These are phyloP conservation scores for Erythrobasidium hasegawianum DNA, from an alignment of 1,284 basidiomycete species.

Conservation along the genomic window DNA sequence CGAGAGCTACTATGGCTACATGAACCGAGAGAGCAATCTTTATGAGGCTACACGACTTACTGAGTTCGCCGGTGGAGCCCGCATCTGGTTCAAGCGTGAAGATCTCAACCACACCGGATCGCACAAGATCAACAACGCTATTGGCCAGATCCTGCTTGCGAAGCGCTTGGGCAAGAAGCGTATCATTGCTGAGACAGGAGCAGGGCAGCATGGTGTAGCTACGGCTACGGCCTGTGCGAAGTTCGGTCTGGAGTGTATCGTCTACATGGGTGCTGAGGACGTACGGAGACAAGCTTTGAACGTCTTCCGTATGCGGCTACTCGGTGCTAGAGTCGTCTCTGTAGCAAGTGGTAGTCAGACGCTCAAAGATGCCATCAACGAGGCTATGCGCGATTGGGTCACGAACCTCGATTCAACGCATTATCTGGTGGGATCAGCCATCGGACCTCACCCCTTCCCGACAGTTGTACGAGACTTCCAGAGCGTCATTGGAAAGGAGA, in stretches of 20 bases:
- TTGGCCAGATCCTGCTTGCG: slow-evolving; percentile 91
- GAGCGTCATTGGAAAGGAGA: slow-evolving; percentile 89
- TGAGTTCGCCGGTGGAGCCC: slow-evolving; percentile 75
- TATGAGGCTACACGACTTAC: slow-evolving; percentile 73
- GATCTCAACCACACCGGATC: slow-evolving; percentile 93
- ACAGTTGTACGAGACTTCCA: slow-evolving; percentile 99
- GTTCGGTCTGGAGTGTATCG: slow-evolving; percentile 89
- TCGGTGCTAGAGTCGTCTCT: slow-evolving; percentile 88
- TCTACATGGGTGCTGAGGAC: slow-evolving; percentile 99
- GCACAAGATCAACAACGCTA: slow-evolving; percentile 94
- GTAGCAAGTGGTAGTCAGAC: slow-evolving; percentile 93
- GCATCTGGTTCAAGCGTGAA: slow-evolving; percentile 97
- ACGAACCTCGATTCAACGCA: slow-evolving; percentile 82
- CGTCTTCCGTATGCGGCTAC: slow-evolving; percentile 96
- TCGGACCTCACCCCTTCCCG: slow-evolving; percentile 98
- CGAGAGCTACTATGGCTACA: slow-evolving; percentile 81
- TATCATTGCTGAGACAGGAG: slow-evolving; percentile 98
- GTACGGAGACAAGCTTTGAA: slow-evolving; percentile 91
- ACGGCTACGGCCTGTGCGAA: slow-evolving; percentile 97
- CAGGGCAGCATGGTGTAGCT: slow-evolving; percentile 97
- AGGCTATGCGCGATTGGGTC: slow-evolving; percentile 97
- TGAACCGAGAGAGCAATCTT: slow-evolving; percentile 68
- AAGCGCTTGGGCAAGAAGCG: slow-evolving; percentile 87
- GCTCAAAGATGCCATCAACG: slow-evolving; percentile 96
- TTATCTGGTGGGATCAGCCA: slow-evolving; percentile 94